Evolutionary conservation across 768 basidiomycete species (phyloP), one percentile per base, ranked within the genome.

Genomic region (Serendipita vermifera): DNA sequence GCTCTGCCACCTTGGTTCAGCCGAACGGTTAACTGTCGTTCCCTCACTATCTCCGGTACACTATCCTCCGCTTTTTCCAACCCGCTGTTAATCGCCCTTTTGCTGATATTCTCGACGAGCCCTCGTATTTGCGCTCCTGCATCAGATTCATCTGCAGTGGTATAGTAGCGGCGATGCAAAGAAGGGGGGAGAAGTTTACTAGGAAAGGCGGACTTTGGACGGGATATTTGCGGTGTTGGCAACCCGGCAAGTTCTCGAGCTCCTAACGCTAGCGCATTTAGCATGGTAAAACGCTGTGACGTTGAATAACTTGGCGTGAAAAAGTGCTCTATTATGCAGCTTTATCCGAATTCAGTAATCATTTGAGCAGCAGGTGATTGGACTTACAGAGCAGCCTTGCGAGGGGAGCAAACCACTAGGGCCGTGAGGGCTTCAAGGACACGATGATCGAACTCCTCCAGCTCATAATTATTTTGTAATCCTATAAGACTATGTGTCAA

Each of bases 251-350:
- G 71, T 66, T 97, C 93, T 57, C 88, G 75, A 5, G 89, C 87
- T 4, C 89, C 89, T 32, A 92, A 68, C 0, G 87, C 89, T 9
- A 99, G 72, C 1, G 90, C 85, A 59, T 87, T 91, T 20, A 98
- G 75, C 61, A 92, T 89, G 7, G 80, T 78, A 59, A 79, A 86
- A 5, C 93, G 83, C 62, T 97, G 92, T 29, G 82, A 77, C 15
- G 80, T 77, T 0, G 96, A 93, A 68, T 94, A 96, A 60, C 94
- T 89, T 46, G 85, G 87, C 62, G 83, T 83, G 72, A 98, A 99
- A 68, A 91, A 93, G 64, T 96, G 88, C 65, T 94, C 90, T 54
- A 89, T 82, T 7, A 97, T 72, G 32, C 79, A 76, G 2, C 93
- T 96, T 64, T 7, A 41, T 14, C 2, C 33, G 7, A 31, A 15